phyloP scores from a whole-genome alignment of 352 stramenopile genomes.

The Phytophthora vignae region DNA sequence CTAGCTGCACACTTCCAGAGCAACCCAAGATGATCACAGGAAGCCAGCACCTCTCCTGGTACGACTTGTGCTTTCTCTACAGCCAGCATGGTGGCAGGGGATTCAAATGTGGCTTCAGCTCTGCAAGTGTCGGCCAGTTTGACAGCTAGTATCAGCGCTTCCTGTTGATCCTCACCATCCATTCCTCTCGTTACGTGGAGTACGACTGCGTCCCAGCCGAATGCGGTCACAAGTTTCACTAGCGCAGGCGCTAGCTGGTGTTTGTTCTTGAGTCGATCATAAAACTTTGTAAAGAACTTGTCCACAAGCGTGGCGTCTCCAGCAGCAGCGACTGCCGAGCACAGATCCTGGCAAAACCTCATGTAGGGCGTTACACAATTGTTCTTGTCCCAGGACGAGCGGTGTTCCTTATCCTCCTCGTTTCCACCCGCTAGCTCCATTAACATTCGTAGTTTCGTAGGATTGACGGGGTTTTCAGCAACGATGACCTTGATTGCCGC shows the following conservation, averaged over 20 bases:
- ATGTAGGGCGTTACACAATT: neutral
- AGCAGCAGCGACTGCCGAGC: neutral
- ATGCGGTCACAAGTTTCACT: neutral
- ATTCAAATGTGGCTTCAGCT: neutral
- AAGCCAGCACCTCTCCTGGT: neutral
- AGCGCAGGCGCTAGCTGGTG: neutral
- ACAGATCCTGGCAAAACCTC: slow-evolving; percentile 4
- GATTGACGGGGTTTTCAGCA: neutral
- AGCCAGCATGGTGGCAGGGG: neutral
- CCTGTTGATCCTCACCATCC: neutral
- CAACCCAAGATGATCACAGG: neutral
- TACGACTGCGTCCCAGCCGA: neutral
- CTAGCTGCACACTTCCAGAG: neutral
- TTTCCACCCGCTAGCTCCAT: neutral
- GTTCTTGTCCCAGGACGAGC: neutral
- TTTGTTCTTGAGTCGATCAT: neutral
- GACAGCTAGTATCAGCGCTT: neutral
- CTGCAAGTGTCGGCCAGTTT: neutral
- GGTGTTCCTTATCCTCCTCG: neutral
- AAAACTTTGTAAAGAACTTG: slow-evolving; percentile 8
- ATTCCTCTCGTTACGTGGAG: neutral
- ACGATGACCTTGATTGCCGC: neutral
- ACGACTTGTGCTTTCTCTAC: neutral
- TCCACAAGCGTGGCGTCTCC: neutral
- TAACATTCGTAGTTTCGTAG: neutral